A percentile compares a stretch with the other conserved stretches of the same genome.
Conservation (phyloP, 345 rosid genomes). For the Aethionema arabicum region DNA sequence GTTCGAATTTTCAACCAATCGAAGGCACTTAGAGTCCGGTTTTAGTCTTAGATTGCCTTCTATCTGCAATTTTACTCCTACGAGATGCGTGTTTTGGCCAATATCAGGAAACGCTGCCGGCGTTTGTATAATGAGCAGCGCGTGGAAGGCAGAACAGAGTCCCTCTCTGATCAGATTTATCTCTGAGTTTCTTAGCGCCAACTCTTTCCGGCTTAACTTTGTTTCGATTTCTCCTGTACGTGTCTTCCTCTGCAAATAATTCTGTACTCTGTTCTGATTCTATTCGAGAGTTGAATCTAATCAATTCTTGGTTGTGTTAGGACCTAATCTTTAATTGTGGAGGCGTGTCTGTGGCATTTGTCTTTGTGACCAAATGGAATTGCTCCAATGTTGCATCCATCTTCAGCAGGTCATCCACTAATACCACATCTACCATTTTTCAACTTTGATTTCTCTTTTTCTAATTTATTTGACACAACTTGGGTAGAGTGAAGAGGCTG, state of each 20-base stretch:
- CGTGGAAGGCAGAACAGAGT: conserved; percentile 71
- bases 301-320: conserved; percentile 35
- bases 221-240: conserved; percentile 81
- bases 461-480: conserved; percentile 14
- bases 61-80: neutral
- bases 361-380: conserved; percentile 81
- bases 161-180: conserved; percentile 66
- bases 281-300: neutral
- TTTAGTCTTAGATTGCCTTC: neutral
- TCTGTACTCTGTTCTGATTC: neutral
- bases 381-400: conserved; percentile 38
- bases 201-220: conserved; percentile 79
- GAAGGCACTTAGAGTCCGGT: too few relatives aligned
- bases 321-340: conserved; percentile 92
- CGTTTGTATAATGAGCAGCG: conserved; percentile 77
- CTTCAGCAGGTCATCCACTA: conserved; percentile 59
- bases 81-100: neutral
- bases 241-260: neutral
- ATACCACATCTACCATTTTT: neutral
- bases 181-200: conserved; percentile 62
- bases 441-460: neutral
- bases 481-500: conserved; percentile 61
- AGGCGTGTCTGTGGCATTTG: conserved; percentile 77
- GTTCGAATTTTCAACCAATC: neutral
- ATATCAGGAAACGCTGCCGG: conserved; percentile 44